Percentiles rank a stretch among this genome's conserved stretches.
phyloP scores from a whole-genome alignment of 345 rosid genomes.

The Schrenkiella parvula region DNA sequence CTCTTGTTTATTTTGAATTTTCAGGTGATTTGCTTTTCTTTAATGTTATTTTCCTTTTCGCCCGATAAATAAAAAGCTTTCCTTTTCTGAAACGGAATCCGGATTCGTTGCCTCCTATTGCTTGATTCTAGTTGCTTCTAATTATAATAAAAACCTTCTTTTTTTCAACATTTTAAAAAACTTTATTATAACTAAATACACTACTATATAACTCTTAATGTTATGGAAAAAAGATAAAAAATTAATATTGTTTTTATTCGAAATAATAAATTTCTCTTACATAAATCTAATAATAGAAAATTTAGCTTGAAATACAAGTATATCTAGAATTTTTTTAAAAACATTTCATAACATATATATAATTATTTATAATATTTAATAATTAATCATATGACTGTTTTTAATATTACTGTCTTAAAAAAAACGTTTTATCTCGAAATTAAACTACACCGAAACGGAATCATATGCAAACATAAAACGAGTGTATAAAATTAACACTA shows the following conservation, averaged over 20 bases:
- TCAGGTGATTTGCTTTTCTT: neutral
- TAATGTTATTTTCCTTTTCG: neutral
- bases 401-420: too few species aligned
- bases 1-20: neutral
- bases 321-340: too few species aligned
- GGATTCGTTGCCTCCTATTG: neutral
- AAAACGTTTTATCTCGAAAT: neutral
- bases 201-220: neutral
- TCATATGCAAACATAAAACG: neutral
- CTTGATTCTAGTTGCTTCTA: constrained; percentile 6
- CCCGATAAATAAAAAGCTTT: neutral
- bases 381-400: too few species aligned
- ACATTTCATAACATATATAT: too few species aligned
- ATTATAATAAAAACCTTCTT: too few species aligned
- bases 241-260: too few species aligned
- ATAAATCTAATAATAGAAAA: too few species aligned
- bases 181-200: neutral
- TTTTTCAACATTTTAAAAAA: too few species aligned
- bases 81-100: constrained; percentile 1
- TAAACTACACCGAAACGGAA: neutral
- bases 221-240: too few species aligned
- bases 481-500: neutral
- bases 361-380: too few species aligned
- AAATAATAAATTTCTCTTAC: too few species aligned
- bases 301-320: too few species aligned